Conservation (phyloP, 495 filamentous ascomycete genomes). For the Hapsidospora chrysogenum region DNA sequence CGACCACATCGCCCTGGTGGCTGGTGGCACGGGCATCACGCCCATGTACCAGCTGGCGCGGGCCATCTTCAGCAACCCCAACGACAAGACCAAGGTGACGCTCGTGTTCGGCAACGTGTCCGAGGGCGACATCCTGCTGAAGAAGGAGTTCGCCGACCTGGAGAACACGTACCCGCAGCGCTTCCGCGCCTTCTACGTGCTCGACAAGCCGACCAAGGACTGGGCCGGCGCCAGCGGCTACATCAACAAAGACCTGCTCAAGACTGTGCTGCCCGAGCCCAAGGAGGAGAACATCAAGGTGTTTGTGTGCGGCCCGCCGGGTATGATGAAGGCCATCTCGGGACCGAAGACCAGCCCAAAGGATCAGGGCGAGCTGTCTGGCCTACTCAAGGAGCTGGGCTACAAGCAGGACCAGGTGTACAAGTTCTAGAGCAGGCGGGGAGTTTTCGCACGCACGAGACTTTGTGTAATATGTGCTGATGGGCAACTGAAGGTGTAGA, state of each 20-base stretch:
- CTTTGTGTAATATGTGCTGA: too few species aligned
- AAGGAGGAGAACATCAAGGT: constrained; percentile 82
- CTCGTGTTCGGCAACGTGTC: constrained; percentile 77
- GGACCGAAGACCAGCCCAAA: constrained; percentile 74
- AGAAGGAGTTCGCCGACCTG: constrained; percentile 61
- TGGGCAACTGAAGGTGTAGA: too few species aligned
- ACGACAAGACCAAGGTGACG: constrained; percentile 92
- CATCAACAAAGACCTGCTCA: constrained; percentile 76
- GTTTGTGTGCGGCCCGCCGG: constrained; percentile 80
- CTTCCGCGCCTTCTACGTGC: constrained; percentile 78
- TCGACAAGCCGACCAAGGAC: constrained; percentile 69
- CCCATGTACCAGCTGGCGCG: constrained; percentile 77
- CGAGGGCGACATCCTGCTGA: constrained; percentile 79
- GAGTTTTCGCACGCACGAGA: too few species aligned
- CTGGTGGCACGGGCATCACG: constrained; percentile 91
- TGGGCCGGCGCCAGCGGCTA: constrained; percentile 64
- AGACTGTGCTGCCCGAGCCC: constrained; percentile 83
- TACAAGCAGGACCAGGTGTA: constrained; percentile 90
- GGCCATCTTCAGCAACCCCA: constrained; percentile 85
- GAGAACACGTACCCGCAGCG: constrained; percentile 90
- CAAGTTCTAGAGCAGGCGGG: constrained; percentile 90
- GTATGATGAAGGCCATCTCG: constrained; percentile 83
- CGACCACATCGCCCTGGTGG: constrained; percentile 77
- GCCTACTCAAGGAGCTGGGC: constrained; percentile 75
- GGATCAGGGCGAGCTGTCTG: constrained; percentile 83